Evolutionary conservation across 176 grass and related monocot genomes (phyloP).

Genomic region (Areca catechu): DNA sequence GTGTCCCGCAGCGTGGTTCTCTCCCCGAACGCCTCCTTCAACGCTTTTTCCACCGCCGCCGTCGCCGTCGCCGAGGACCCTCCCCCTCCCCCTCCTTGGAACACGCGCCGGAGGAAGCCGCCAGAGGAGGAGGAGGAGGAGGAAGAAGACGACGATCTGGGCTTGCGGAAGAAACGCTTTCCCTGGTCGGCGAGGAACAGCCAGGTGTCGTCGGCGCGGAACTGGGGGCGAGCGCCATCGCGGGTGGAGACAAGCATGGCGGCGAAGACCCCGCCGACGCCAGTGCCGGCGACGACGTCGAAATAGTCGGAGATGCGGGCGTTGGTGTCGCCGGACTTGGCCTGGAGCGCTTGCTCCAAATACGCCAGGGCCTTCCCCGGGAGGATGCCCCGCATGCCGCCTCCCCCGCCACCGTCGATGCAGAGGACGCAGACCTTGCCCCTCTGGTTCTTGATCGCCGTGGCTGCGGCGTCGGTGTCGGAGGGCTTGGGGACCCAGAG

Average conservation of each 20-base stretch:
- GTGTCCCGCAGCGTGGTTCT: conserved; percentile 81
- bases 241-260: conserved; percentile 85
- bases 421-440: conserved; percentile 87
- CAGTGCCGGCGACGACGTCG: conserved; percentile 79
- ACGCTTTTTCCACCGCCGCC: conserved; percentile 44
- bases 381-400: conserved; percentile 49
- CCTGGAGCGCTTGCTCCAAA: conserved; percentile 65
- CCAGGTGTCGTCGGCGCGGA: conserved; percentile 82
- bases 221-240: conserved; percentile 43
- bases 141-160: neutral
- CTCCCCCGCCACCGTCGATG: conserved; percentile 65
- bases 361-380: conserved; percentile 72
- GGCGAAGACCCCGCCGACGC: conserved; percentile 71
- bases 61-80: conserved; percentile 35
- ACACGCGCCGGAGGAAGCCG: neutral
- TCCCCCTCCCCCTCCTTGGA: conserved; percentile 7
- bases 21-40: conserved; percentile 69
- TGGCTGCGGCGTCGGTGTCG: conserved; percentile 15
- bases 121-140: too few relatives aligned
- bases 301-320: conserved; percentile 87
- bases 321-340: conserved; percentile 50
- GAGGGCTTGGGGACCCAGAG: conserved; percentile 12
- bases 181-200: conserved; percentile 67
- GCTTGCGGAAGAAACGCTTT: conserved; percentile 39
- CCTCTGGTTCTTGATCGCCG: conserved; percentile 40